Evolutionary conservation across 257 asterid genomes (phyloP).

Genomic region (Capsicum baccatum): DNA sequence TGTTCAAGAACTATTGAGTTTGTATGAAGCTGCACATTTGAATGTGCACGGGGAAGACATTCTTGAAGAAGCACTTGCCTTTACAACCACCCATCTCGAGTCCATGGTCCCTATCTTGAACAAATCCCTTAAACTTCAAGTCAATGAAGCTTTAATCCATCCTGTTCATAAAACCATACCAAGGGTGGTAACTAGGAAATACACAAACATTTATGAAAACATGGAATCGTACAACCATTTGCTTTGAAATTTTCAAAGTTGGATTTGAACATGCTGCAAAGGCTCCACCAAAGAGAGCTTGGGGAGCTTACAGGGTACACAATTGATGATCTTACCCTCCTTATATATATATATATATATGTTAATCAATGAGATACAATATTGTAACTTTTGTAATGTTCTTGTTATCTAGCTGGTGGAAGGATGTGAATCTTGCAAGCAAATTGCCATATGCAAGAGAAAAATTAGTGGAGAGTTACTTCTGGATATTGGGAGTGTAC

Average conservation of each 20-base stretch:
- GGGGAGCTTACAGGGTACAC: not conserved
- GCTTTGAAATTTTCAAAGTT: not conserved
- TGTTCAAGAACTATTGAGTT: not conserved
- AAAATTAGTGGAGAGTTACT: constrained; percentile 31
- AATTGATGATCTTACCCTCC: too few relatives aligned
- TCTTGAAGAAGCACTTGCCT: not conserved
- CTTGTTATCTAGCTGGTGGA: not conserved
- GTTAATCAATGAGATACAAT: not conserved
- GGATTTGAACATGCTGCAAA: not conserved
- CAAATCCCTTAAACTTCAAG: too few relatives aligned
- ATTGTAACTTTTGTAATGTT: not conserved
- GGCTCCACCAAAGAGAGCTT: not conserved
- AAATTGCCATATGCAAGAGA: too few relatives aligned
- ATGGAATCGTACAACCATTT: not conserved
- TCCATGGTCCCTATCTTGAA: too few relatives aligned
- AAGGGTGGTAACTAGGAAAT: too few relatives aligned
- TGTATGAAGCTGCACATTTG: not conserved
- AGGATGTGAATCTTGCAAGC: too few relatives aligned
- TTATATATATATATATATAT: not conserved
- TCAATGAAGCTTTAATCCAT: too few relatives aligned
- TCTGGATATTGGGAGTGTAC: not conserved
- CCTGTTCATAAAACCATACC: too few relatives aligned
- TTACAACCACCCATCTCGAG: not conserved
- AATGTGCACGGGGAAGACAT: not conserved
- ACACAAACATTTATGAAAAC: too few relatives aligned